Conservation (phyloP, 1,139 yeast species). For the Arxiozyma heterogenica region DNA sequence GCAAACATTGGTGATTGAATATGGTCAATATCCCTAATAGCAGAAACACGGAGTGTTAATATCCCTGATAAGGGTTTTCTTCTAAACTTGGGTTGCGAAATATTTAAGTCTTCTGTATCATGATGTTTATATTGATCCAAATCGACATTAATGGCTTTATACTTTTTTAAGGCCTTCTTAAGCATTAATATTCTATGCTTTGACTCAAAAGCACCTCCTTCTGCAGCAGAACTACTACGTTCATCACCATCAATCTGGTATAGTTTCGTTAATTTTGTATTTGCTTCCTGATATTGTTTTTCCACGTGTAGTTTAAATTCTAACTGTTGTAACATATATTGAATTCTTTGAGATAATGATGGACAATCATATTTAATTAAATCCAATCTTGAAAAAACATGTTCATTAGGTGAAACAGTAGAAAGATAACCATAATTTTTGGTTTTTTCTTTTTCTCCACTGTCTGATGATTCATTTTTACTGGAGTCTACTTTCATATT, state of each 20-base stretch:
- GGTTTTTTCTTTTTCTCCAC: background rate
- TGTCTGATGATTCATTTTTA: background rate
- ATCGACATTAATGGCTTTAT: conserved; percentile 76
- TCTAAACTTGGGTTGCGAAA: conserved; percentile 56
- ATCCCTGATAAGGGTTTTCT: conserved; percentile 80
- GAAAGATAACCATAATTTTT: conserved; percentile 23
- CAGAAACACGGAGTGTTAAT: conserved; percentile 58
- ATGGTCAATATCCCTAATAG: conserved; percentile 86
- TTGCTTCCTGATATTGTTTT: conserved; percentile 85
- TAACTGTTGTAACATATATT: conserved; percentile 86
- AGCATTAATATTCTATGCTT: conserved; percentile 77
- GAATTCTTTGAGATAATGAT: conserved; percentile 89
- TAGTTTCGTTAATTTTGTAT: conserved; percentile 75
- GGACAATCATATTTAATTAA: conserved; percentile 88
- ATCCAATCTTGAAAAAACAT: conserved; percentile 53
- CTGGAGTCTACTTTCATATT: conserved; percentile 3
- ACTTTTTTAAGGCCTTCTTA: conserved; percentile 74
- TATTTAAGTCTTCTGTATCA: conserved; percentile 50
- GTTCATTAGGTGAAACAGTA: conserved; percentile 28
- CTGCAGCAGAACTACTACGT: conserved; percentile 77
- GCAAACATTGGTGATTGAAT: conserved; percentile 73
- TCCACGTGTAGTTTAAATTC: conserved; percentile 92
- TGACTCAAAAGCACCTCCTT: conserved; percentile 75
- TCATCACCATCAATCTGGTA: conserved; percentile 89
- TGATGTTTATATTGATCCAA: conserved; percentile 36